Percentiles rank a stretch among this genome's conserved stretches.
Evolutionary conservation across 176 grass and related monocot genomes (phyloP).

Genomic region (Lolium rigidum): DNA sequence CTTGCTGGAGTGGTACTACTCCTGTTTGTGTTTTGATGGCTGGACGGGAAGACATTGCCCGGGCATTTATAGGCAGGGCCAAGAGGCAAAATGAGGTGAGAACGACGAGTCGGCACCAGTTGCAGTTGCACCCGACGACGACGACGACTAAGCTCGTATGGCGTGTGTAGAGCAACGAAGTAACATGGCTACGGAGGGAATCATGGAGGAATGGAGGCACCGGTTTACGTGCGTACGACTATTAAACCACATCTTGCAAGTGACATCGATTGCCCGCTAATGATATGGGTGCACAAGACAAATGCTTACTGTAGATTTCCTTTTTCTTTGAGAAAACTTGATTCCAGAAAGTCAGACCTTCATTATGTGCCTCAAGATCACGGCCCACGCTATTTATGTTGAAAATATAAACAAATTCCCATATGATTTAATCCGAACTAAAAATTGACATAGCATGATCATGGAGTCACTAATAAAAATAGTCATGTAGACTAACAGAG

Average conservation of each 20-base stretch:
- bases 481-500: too few relatives aligned
- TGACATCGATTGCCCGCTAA: not conserved
- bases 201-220: slow-evolving; percentile 44
- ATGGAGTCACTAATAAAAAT: too few relatives aligned
- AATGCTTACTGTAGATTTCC: too few relatives aligned
- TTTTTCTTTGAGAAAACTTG: too few relatives aligned
- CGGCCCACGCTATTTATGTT: too few relatives aligned
- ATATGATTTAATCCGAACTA: too few relatives aligned
- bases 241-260: slow-evolving; percentile 3
- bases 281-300: not conserved
- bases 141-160: slow-evolving; percentile 8
- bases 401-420: too few relatives aligned
- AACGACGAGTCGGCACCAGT: not conserved
- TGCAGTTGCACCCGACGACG: slow-evolving; percentile 41
- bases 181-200: slow-evolving; percentile 53
- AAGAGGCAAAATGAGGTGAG: not conserved
- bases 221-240: slow-evolving; percentile 40
- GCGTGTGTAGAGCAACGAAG: slow-evolving; percentile 16
- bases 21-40: slow-evolving; percentile 25
- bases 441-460: too few relatives aligned
- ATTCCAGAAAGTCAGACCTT: too few relatives aligned
- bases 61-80: slow-evolving; percentile 44
- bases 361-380: too few relatives aligned
- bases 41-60: not conserved
- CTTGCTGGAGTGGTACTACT: slow-evolving; percentile 4